Evolutionary conservation across 73 alveolate species (phyloP).

Genomic region (Stentor coeruleus): DNA sequence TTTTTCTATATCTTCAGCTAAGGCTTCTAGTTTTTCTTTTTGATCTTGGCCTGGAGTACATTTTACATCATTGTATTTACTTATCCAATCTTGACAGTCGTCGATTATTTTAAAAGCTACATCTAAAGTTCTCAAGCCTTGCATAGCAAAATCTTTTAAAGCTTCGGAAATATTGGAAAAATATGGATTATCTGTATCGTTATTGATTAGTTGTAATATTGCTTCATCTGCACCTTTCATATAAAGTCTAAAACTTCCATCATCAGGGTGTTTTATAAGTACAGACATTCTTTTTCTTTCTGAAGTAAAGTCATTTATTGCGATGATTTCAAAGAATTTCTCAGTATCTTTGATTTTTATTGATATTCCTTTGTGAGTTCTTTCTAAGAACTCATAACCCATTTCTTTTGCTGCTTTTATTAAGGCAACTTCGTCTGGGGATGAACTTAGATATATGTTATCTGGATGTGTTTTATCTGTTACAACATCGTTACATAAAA

Average conservation of each 20-base stretch:
- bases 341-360: conserved; percentile 30
- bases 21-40: conserved; percentile 28
- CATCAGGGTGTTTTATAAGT: conserved; percentile 38
- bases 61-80: conserved; percentile 31
- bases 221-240: conserved; percentile 95
- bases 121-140: conserved; percentile 82
- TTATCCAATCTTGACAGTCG: conserved; percentile 40
- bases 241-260: conserved; percentile 35
- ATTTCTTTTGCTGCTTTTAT: conserved; percentile 66
- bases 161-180: neutral
- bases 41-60: conserved; percentile 37
- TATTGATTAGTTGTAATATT: neutral
- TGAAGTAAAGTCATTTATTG: conserved; percentile 66
- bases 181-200: neutral
- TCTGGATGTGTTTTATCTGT: conserved; percentile 42
- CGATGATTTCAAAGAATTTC: conserved; percentile 43
- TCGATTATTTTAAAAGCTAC: conserved; percentile 72
- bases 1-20: conserved; percentile 66
- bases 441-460: conserved; percentile 55
- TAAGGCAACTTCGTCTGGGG: conserved; percentile 75
- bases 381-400: conserved; percentile 60
- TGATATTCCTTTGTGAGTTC: conserved; percentile 20
- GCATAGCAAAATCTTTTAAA: conserved; percentile 51
- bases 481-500: conserved; percentile 28
- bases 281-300: conserved; percentile 86